These are phyloP conservation scores for Chlorella variabilis DNA, from an alignment of 163 green algal genomes.

Conservation along the genomic window DNA sequence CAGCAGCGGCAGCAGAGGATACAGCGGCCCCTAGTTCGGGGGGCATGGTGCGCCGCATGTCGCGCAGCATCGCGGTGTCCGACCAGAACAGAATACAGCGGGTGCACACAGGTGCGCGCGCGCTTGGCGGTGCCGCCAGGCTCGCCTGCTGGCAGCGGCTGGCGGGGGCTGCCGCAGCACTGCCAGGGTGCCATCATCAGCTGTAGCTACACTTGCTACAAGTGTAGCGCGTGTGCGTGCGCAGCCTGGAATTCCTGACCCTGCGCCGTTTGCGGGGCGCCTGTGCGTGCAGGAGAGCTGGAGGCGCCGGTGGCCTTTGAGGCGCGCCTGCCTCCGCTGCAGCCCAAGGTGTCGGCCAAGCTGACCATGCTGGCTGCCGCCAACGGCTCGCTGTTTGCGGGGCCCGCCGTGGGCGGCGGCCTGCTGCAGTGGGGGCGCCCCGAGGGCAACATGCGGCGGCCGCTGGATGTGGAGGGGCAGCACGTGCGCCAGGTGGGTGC, in stretches of 20 bases:
- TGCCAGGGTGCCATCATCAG: too few species aligned
- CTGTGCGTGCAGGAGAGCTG: neutral
- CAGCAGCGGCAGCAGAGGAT: neutral
- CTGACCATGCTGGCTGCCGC: constrained; percentile 56
- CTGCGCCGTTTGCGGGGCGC: neutral
- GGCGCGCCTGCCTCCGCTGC: constrained; percentile 67
- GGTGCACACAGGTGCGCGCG: neutral
- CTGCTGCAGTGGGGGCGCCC: constrained; percentile 59
- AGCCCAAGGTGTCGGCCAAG: constrained; percentile 58
- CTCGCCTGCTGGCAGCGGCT: too few species aligned
- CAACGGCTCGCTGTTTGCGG: constrained; percentile 63
- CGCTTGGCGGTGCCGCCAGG: too few species aligned
- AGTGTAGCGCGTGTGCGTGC: neutral
- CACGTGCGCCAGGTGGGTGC: neutral
- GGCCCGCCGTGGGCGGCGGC: constrained; percentile 39
- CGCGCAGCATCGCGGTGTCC: constrained; percentile 3
- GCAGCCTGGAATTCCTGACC: too few species aligned
- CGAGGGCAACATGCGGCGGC: constrained; percentile 42
- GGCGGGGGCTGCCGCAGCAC: neutral
- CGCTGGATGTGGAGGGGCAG: constrained; percentile 33
- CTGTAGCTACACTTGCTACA: too few species aligned
- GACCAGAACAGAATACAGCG: neutral
- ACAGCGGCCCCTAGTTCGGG: too few species aligned
- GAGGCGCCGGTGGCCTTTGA: constrained; percentile 51
- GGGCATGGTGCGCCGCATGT: constrained; percentile 6